These are phyloP conservation scores for Exophiala oligosperma DNA, from an alignment of 2,329 filamentous ascomycete species.

Conservation along the genomic window DNA sequence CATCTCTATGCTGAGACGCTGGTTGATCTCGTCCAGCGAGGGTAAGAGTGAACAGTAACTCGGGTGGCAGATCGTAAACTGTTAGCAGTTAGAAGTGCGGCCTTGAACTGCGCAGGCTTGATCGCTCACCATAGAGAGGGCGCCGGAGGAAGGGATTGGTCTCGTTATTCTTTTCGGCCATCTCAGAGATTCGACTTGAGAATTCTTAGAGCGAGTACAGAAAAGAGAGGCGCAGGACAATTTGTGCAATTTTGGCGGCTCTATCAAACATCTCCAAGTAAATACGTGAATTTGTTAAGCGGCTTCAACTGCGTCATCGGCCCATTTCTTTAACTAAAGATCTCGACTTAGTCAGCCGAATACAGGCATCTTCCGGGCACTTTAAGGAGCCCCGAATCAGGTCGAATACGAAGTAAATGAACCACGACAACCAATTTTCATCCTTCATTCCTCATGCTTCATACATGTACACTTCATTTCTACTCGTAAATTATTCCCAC, in stretches of 20 bases:
- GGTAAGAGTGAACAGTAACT: slow-evolving; percentile 68
- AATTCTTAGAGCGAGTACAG: too few relatives aligned
- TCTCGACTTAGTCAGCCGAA: background rate
- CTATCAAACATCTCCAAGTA: too few relatives aligned
- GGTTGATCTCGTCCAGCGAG: slow-evolving; percentile 36
- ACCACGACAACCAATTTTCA: too few relatives aligned
- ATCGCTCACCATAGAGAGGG: slow-evolving; percentile 49
- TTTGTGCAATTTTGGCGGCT: too few relatives aligned
- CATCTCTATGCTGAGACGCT: background rate
- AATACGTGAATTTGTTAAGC: too few relatives aligned
- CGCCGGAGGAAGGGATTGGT: slow-evolving; percentile 41
- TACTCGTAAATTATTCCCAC: too few relatives aligned
- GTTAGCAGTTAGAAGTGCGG: slow-evolving; percentile 27
- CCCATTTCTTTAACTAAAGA: background rate
- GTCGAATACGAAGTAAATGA: too few relatives aligned
- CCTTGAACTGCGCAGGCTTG: background rate
- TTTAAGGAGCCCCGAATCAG: too few relatives aligned
- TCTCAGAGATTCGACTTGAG: background rate
- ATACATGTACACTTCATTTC: too few relatives aligned
- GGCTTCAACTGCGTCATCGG: background rate
- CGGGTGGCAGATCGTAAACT: slow-evolving; percentile 81
- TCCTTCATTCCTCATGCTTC: too few relatives aligned
- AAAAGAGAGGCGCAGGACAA: too few relatives aligned
- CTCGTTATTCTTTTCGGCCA: slow-evolving; percentile 20
- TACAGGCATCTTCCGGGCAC: too few relatives aligned